Evolutionary conservation across 768 basidiomycete species (phyloP).

Genomic region (Lactifluus subvellereus): DNA sequence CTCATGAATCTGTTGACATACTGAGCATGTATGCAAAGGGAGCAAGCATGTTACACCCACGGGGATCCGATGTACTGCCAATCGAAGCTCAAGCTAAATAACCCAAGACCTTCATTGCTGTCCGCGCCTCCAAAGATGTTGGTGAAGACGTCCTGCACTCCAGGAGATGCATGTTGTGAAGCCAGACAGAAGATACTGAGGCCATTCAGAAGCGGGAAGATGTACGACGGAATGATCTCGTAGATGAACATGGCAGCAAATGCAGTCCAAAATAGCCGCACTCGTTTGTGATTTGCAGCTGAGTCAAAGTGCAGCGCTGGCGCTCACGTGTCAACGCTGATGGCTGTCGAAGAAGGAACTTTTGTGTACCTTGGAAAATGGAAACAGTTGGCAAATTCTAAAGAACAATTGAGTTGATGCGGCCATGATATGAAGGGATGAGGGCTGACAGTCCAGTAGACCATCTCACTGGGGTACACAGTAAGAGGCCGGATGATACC

Average conservation of each 20-base stretch:
- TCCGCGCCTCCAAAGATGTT: conserved; percentile 62
- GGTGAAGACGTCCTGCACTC: conserved; percentile 45
- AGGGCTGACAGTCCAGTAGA: conserved; percentile 48
- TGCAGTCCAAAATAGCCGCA: conserved; percentile 48
- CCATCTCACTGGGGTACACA: conserved; percentile 59
- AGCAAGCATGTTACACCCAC: conserved; percentile 16
- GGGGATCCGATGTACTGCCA: conserved; percentile 58
- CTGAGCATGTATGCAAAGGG: background rate
- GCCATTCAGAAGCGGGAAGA: conserved; percentile 60
- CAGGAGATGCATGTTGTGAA: conserved; percentile 42
- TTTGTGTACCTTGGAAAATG: conserved; percentile 46
- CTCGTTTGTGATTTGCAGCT: conserved; percentile 40
- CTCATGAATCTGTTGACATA: conserved; percentile 38
- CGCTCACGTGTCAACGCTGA: conserved; percentile 29
- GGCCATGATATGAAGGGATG: background rate
- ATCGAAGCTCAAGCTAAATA: conserved; percentile 57
- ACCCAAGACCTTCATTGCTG: conserved; percentile 63
- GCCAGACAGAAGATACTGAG: conserved; percentile 57
- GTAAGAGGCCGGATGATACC: conserved; percentile 54
- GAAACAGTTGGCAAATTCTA: conserved; percentile 55
- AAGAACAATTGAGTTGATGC: background rate
- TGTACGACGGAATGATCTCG: conserved; percentile 50
- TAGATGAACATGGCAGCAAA: conserved; percentile 49
- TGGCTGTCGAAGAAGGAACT: background rate
- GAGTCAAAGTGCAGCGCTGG: conserved; percentile 47